Percentiles rank a stretch among this genome's conserved stretches.
phyloP scores from a whole-genome alignment of 768 basidiomycete genomes.

The Mycena metata region DNA sequence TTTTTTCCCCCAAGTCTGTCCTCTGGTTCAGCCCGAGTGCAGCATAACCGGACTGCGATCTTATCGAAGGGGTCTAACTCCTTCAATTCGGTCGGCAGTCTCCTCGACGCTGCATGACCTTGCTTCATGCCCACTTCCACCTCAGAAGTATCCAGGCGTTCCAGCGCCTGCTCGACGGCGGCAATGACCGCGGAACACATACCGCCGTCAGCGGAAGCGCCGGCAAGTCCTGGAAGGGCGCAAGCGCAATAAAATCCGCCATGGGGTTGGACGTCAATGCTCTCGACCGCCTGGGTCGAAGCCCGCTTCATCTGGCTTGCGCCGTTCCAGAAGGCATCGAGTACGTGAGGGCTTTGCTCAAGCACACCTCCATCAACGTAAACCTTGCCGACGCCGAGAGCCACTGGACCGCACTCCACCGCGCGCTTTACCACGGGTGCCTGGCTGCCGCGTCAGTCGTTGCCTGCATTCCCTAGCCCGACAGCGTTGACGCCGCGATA shows the following conservation, averaged over 20 bases:
- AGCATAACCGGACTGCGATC: constrained; percentile 43
- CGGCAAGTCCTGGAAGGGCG: constrained; percentile 70
- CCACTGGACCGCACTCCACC: constrained; percentile 92
- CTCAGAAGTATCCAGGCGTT: constrained; percentile 82
- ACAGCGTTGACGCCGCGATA: constrained; percentile 42
- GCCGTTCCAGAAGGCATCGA: constrained; percentile 76
- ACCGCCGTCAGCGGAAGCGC: constrained; percentile 60
- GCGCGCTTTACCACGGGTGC: constrained; percentile 87
- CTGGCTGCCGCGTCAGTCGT: constrained; percentile 72
- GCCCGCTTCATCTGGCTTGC: constrained; percentile 87
- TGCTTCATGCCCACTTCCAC: constrained; percentile 83
- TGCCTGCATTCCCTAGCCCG: constrained; percentile 20
- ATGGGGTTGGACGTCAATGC: constrained; percentile 72
- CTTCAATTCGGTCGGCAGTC: constrained; percentile 55
- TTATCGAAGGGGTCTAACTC: constrained; percentile 45
- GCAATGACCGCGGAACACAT: constrained; percentile 52
- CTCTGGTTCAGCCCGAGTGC: constrained; percentile 41
- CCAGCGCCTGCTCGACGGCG: constrained; percentile 76
- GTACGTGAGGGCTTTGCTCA: constrained; percentile 82
- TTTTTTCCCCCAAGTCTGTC: constrained; percentile 38
- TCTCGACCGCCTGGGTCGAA: constrained; percentile 78
- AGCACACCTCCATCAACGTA: constrained; percentile 80
- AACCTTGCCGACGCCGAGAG: constrained; percentile 88
- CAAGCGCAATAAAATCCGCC: constrained; percentile 53
- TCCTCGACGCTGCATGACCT: constrained; percentile 71